Percentiles rank a stretch among this genome's conserved stretches.
Evolutionary conservation across 495 filamentous ascomycete species (phyloP).

Genomic region (Cercophora newfieldiana): DNA sequence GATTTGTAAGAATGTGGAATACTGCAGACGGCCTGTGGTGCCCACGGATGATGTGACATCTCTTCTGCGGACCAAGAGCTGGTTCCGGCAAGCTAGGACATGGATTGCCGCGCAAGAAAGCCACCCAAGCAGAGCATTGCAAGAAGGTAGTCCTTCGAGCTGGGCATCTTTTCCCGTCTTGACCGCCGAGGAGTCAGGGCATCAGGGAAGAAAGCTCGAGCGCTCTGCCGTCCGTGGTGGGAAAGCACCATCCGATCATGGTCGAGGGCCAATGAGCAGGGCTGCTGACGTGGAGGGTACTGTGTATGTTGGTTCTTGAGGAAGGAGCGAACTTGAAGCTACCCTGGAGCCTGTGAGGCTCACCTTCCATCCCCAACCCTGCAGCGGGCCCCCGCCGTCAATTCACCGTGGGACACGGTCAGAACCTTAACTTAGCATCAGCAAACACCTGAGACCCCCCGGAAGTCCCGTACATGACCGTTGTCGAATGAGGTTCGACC

Average conservation of each 20-base stretch:
- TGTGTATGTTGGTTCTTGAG: not conserved
- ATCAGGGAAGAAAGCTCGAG: not conserved
- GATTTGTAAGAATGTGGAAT: not conserved
- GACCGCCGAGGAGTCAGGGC: not conserved
- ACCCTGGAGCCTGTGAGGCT: not conserved
- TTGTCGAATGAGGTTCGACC: not conserved
- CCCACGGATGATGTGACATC: not conserved
- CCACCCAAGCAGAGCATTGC: too few species aligned
- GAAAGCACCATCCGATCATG: not conserved
- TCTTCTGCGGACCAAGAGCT: not conserved
- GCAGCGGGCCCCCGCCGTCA: not conserved
- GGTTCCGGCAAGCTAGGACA: too few species aligned
- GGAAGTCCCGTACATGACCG: not conserved
- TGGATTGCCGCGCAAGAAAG: too few species aligned
- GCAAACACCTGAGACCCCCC: not conserved
- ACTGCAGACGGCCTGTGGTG: not conserved
- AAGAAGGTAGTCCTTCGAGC: not conserved
- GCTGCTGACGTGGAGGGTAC: not conserved
- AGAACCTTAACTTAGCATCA: conserved; percentile 22
- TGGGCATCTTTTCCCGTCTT: not conserved
- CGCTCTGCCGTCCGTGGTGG: not conserved
- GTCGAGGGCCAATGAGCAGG: not conserved
- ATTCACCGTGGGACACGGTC: not conserved
- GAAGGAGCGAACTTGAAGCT: not conserved
- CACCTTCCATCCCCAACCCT: not conserved